phyloP scores from a whole-genome alignment of 2,329 filamentous ascomycete genomes.

The Pezicula carpinea region DNA sequence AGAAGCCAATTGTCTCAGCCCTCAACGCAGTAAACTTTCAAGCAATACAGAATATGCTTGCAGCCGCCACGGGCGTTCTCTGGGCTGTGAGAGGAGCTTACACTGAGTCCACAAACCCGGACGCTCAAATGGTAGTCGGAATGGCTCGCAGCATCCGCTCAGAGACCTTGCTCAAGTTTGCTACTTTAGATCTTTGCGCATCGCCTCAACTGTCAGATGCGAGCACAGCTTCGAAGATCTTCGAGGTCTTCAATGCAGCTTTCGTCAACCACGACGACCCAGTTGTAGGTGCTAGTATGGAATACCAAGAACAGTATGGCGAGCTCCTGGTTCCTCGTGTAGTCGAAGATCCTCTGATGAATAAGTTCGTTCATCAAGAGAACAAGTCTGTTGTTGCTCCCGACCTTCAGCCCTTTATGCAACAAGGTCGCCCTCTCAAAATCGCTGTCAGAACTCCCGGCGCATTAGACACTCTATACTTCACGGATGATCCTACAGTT shows the following conservation, averaged over 20 bases:
- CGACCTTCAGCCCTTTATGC: constrained; percentile 36
- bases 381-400: constrained; percentile 33
- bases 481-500: constrained; percentile 20
- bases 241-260: constrained; percentile 13
- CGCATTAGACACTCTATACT: constrained; percentile 22
- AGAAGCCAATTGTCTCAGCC: constrained; percentile 30
- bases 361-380: constrained; percentile 37
- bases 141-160: constrained; percentile 24
- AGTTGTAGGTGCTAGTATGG: constrained; percentile 13
- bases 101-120: constrained; percentile 23
- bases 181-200: constrained; percentile 17
- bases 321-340: constrained; percentile 23
- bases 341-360: constrained; percentile 22
- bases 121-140: constrained; percentile 22
- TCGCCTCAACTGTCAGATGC: constrained; percentile 31
- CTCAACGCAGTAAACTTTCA: constrained; percentile 37
- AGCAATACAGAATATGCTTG: constrained; percentile 36
- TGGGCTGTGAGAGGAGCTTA: constrained; percentile 44
- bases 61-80: constrained; percentile 34
- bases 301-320: constrained; percentile 20
- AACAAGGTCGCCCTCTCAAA: constrained; percentile 18
- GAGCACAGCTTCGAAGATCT: constrained; percentile 9
- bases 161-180: constrained; percentile 22
- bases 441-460: constrained; percentile 21
- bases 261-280: constrained; percentile 8